Evolutionary conservation across 768 basidiomycete species (phyloP).

Genomic region (Trametopsis cervina): DNA sequence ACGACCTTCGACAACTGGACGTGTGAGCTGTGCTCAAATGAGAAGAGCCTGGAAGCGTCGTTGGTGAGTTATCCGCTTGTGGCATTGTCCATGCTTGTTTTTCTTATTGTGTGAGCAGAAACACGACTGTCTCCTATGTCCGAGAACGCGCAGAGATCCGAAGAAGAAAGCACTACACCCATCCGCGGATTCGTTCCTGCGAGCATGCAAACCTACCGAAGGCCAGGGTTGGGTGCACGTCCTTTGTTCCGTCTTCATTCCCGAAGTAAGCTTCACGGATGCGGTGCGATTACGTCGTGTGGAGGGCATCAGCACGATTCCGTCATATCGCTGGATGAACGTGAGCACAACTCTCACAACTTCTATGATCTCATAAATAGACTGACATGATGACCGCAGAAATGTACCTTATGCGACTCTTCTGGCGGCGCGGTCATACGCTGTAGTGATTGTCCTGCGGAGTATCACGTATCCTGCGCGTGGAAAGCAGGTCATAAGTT

Average conservation of each 20-base stretch:
- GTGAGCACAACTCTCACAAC: conserved; percentile 36
- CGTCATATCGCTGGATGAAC: conserved; percentile 62
- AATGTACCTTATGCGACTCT: conserved; percentile 68
- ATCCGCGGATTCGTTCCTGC: conserved; percentile 56
- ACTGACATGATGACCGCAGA: conserved; percentile 32
- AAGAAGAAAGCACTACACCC: conserved; percentile 41
- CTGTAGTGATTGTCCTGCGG: conserved; percentile 74
- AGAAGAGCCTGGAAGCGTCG: conserved; percentile 75
- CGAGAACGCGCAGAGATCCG: conserved; percentile 46
- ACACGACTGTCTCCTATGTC: conserved; percentile 82
- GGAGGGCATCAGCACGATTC: conserved; percentile 77
- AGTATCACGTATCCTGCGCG: conserved; percentile 88
- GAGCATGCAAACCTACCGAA: conserved; percentile 85
- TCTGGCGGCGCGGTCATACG: conserved; percentile 73
- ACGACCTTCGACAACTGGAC: conserved; percentile 66
- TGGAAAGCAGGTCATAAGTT: conserved; percentile 81
- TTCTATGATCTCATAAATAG: conserved; percentile 11
- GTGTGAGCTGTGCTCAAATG: conserved; percentile 85
- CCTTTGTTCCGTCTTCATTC: conserved; percentile 81
- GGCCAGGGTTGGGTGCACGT: conserved; percentile 91
- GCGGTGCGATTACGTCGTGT: conserved; percentile 65
- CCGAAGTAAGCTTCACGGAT: conserved; percentile 80
- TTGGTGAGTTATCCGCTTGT: conserved; percentile 41
- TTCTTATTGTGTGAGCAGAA: conserved; percentile 39
- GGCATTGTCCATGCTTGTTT: conserved; percentile 2